A percentile compares a stretch with the other conserved stretches of the same genome.
Evolutionary conservation across 805 yeast genomes (phyloP).

Genomic region (Hermanozyma aechmeae): DNA sequence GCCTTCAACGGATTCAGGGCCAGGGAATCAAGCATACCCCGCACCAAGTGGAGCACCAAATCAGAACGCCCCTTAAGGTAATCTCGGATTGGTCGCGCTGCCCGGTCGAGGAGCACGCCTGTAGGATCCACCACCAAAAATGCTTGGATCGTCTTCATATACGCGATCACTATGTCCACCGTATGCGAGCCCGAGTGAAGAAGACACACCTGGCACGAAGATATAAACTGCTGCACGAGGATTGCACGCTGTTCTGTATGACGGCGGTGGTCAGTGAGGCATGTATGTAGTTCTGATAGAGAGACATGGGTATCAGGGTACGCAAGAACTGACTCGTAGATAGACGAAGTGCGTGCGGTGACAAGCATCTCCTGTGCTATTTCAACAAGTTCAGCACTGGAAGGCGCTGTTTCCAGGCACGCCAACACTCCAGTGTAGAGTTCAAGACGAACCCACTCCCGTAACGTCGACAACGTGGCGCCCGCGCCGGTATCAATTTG

Average conservation of each 20-base stretch:
- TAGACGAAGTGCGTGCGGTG: constrained; percentile 45
- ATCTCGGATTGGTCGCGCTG: constrained; percentile 64
- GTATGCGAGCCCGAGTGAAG: constrained; percentile 82
- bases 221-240: constrained; percentile 43
- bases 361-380: constrained; percentile 32
- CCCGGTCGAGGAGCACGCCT: constrained; percentile 74
- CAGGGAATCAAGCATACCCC: constrained; percentile 50
- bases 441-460: constrained; percentile 28
- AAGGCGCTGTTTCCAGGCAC: constrained; percentile 6
- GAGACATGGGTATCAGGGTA: constrained; percentile 48
- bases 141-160: constrained; percentile 61
- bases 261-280: constrained; percentile 18
- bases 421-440: constrained; percentile 20
- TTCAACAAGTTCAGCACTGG: constrained; percentile 18
- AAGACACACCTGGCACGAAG: constrained; percentile 34
- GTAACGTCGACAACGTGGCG: too few relatives aligned
- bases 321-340: constrained; percentile 45
- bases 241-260: too few relatives aligned
- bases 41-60: constrained; percentile 57
- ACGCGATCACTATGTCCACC: constrained; percentile 55
- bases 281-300: constrained; percentile 46
- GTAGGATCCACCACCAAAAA: constrained; percentile 76
- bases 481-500: too few relatives aligned
- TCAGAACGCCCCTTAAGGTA: constrained; percentile 70
- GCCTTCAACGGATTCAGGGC: constrained; percentile 39